Evolutionary conservation across 805 yeast genomes (phyloP).

Genomic region (Metschnikowia lunata): DNA sequence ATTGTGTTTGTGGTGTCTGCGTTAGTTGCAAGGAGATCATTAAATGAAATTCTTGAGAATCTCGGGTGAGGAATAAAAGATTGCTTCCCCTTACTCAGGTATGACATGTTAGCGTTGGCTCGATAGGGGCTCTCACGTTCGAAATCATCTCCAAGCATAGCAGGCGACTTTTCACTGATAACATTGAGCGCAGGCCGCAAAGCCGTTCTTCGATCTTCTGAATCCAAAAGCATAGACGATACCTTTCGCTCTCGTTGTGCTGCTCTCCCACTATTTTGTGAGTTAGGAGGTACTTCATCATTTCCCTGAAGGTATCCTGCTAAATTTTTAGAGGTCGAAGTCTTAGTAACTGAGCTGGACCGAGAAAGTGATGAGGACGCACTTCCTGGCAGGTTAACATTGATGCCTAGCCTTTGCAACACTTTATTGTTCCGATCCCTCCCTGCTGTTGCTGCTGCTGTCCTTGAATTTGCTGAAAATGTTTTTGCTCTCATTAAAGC

Average conservation of each 20-base stretch:
- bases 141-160: neutral
- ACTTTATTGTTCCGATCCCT: conserved; percentile 30
- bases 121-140: neutral
- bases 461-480: conserved; percentile 25
- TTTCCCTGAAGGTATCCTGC: conserved; percentile 12
- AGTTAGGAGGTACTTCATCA: neutral
- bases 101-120: neutral
- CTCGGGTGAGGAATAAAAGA: conserved; percentile 39
- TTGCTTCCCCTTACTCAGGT: conserved; percentile 1
- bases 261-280: neutral
- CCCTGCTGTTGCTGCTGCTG: neutral
- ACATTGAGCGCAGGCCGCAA: conserved; percentile 23
- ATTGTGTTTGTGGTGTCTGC: conserved; percentile 6
- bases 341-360: conserved; percentile 24
- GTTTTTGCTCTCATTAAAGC: conserved; percentile 37
- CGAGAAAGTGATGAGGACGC: conserved; percentile 14
- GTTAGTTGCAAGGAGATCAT: conserved; percentile 24
- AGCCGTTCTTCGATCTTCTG: conserved; percentile 4
- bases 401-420: conserved; percentile 36
- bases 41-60: conserved; percentile 40
- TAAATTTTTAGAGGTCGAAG: conserved; percentile 35
- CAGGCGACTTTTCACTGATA: conserved; percentile 15
- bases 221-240: neutral
- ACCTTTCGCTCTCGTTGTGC: neutral
- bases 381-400: conserved; percentile 17